Evolutionary conservation across 441 rosid genomes (phyloP).

Genomic region (Theobroma grandiflorum): DNA sequence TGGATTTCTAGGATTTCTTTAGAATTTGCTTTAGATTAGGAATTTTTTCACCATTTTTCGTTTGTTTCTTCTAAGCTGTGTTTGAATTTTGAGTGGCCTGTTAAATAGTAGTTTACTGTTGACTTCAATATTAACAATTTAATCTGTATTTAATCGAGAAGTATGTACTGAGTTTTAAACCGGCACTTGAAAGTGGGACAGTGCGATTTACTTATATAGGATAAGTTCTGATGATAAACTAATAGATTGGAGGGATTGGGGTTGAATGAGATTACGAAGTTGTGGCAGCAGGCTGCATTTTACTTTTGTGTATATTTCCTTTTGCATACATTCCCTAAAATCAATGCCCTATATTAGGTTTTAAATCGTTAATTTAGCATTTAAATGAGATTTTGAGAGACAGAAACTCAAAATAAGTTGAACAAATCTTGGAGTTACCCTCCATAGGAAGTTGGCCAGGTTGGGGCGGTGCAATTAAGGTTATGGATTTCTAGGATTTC

Average conservation of each 20-base stretch:
- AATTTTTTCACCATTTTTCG: slow-evolving; percentile 12
- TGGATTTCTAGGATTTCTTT: background rate
- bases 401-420: background rate
- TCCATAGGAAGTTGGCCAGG: background rate
- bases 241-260: background rate
- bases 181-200: background rate
- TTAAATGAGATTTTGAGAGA: background rate
- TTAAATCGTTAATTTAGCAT: background rate
- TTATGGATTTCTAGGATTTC: background rate
- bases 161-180: background rate
- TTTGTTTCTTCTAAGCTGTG: background rate
- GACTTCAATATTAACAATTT: background rate
- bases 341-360: background rate
- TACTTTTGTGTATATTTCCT: background rate
- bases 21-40: background rate
- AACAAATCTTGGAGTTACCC: background rate
- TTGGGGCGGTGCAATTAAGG: background rate
- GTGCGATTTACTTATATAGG: background rate
- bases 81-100: slow-evolving; percentile 9
- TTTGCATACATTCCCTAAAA: background rate
- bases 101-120: background rate
- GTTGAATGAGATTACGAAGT: background rate
- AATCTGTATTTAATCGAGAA: slow-evolving; percentile 6
- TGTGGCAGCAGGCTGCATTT: background rate
- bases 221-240: background rate